These are phyloP conservation scores for Tylopilus sp. DNA, from an alignment of 1,284 basidiomycete species.

Conservation along the genomic window DNA sequence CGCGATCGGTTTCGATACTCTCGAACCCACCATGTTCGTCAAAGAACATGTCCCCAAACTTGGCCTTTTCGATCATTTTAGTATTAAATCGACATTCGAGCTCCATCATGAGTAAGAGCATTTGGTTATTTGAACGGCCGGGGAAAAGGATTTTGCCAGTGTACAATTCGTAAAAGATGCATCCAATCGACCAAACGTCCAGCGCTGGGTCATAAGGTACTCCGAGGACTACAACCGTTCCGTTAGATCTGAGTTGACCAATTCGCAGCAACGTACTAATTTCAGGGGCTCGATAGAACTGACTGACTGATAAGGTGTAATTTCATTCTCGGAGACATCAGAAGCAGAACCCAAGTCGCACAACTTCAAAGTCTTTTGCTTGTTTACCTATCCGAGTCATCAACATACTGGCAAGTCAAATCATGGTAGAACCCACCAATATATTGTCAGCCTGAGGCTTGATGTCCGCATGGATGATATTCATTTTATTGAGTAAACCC, in stretches of 20 bases:
- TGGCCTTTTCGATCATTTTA: slow-evolving; percentile 95
- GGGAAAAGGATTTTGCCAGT: slow-evolving; percentile 99
- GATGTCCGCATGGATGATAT: slow-evolving; percentile 98
- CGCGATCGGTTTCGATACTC: slow-evolving; percentile 85
- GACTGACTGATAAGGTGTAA: slow-evolving; percentile 97
- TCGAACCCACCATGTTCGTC: slow-evolving; percentile 90
- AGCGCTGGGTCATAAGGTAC: slow-evolving; percentile 94
- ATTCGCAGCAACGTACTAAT: slow-evolving; percentile 79
- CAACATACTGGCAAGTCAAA: slow-evolving; percentile 22
- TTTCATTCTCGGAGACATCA: slow-evolving; percentile 94
- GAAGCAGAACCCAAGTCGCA: slow-evolving; percentile 98
- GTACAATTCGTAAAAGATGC: slow-evolving; percentile 97
- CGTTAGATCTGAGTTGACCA: slow-evolving; percentile 25
- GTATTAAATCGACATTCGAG: slow-evolving; percentile 94
- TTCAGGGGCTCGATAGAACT: slow-evolving; percentile 99
- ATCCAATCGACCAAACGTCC: slow-evolving; percentile 98
- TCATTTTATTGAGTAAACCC: slow-evolving; percentile 87
- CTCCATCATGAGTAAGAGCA: slow-evolving; percentile 98
- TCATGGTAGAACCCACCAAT: slow-evolving; percentile 64
- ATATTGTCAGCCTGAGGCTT: slow-evolving; percentile 99
- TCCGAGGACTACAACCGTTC: slow-evolving; percentile 80
- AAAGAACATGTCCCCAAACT: slow-evolving; percentile 94
- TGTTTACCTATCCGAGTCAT: slow-evolving; percentile 78
- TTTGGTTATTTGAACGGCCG: slow-evolving; percentile 97
- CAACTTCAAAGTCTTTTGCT: slow-evolving; percentile 95